Evolutionary conservation across 352 stramenopile genomes (phyloP), one percentile per base, ranked within the genome.

Genomic region (Pythium monospermum): DNA sequence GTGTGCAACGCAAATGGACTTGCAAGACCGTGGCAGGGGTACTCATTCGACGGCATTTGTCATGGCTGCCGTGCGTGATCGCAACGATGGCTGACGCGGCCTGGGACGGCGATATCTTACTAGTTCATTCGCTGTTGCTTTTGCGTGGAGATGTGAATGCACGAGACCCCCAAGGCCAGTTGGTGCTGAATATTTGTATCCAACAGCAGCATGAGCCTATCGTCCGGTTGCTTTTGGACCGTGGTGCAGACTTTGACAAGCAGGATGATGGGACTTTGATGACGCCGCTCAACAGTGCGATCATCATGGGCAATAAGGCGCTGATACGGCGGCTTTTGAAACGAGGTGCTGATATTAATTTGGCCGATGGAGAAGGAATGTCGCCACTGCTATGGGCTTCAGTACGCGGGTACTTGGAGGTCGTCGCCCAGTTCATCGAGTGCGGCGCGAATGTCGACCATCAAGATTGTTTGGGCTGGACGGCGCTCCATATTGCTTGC

Each of bases 251-350:
- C 31, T 64, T 88, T 25, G 73, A 91, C 49, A 51, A 71, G 7
- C 76, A 86, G 26, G 76, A 92, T 39, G 66, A 85, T 42, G 42
- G 51, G 1, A 80, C 73, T 25, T 56, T 80, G 8, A 66, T 71
- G 32, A 78, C 76, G n/a, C 74, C 81, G 31, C 64, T 92, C 19
- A 82, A 85, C 51, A 88, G 69, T 36, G 71, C 71, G 1, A 82
- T 87, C 53, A 78, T 92, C 49, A 92, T 91, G 81, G 81, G 76
- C 38, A 91, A 91, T 60, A 91, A 91, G 53, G 71, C 77, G 19
- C 44, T 92, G 3, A 81, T 81, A 30, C 61, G 74, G 28, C 58
- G 73, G 6, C 64, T 88, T 2, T 45, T 91, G 6, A 74, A 81
- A 52, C 59, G 62, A 27, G 76, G 78, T 0, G 78, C 76, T 0